Base-by-base conservation (phyloP, 805 yeast genomes). In the Soucietia sequanensis region DNA sequence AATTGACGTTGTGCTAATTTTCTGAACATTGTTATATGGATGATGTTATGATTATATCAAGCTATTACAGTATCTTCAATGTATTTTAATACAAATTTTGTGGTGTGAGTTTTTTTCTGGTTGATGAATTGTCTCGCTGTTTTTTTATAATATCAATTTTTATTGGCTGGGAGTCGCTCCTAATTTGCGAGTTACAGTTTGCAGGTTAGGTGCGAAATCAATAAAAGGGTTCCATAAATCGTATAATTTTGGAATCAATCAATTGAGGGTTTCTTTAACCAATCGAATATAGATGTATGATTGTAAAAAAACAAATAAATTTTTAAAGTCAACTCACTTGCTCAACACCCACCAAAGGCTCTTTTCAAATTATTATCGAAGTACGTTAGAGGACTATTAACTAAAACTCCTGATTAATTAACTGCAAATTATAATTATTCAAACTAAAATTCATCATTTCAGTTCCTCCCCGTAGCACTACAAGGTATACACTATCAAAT, bases 1-100 rank as follows among this genome's bases (percentile, higher is more conserved):
- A 61, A 60, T 34, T 57, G 52, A 44, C 69, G 64, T 49, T 60
- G 66, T 32, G 54, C 50, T 33, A 48, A 46, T 45, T 56, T 57
- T 49, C 50, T 65, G 43, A 65, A 65, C 73, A 67, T 67, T 39
- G 32, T 24, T 25, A 30, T 30, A 19, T 27, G 10, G 31, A 27
- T 26, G 27, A 29, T 19, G n/a, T 27, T 23, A 10, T 8, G 23
- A 12, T 15, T 15, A 14, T 8, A 10, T 15, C 49, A 64, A 43
- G 64, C 62, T 72, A 66, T 66, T 39, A 31, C 22, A 20, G 31
- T 30, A 24, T 18, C 7, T 12, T 4, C 13, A 24, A 23, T 12
- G n/a, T 12, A 23, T 1, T 7, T 31, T 11, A 19, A 15, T 30
- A 12, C 3, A 14, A n/a, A 20, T 21, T 28, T 43, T 38, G 44